Base-by-base conservation (phyloP, 768 basidiomycete genomes). In the Psilocybe tampanensis region DNA sequence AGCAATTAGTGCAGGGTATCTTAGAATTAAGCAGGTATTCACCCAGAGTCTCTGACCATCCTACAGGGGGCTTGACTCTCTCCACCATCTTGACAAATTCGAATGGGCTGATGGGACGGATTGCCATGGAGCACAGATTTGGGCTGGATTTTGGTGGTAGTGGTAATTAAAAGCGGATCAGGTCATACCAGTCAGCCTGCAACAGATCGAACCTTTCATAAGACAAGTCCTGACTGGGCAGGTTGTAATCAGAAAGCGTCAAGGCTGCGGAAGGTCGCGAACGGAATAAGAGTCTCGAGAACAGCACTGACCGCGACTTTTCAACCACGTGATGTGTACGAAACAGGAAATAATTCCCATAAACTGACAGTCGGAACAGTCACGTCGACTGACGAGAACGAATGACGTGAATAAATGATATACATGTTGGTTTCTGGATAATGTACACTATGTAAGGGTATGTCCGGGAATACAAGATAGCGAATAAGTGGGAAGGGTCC, bases 11-110 rank as follows among this genome's bases (percentile, higher is more conserved):
- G 29, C 29, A 29, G 5, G 4, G 9, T 29, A 9, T 5, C 29
- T 29, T 4, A 29, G 21, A 41, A 8, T 29, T 29, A 41, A 18
- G 23, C 15, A n/a, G 41, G 39, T n/a, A 33, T 24, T 60, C 72
- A 82, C 84, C 81, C 49, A 87, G 71, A n/a, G 65, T 74, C 2
- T 62, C 56, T 1, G 72, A 62, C 84, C 85, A 86, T 19, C 82
- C 82, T 6, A 63, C 57, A 2, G 80, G 80, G 36, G 85, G 86
- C 18, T 61, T 69, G 57, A 79, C 82, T 59, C 67, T 69, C 32
- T 68, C 68, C 58, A 89, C 72, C 60, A 80, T 74, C 2, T 70
- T 66, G 11, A 74, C 58, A 55, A 89, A 87, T 63, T 89, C 88
- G 60, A 62, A 60, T 11, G 32, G 41, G n/a, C 71, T 67, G 47